These are phyloP conservation scores for Strobilomyces dryophilus DNA, from an alignment of 768 basidiomycete genomes.

Conservation along the genomic window DNA sequence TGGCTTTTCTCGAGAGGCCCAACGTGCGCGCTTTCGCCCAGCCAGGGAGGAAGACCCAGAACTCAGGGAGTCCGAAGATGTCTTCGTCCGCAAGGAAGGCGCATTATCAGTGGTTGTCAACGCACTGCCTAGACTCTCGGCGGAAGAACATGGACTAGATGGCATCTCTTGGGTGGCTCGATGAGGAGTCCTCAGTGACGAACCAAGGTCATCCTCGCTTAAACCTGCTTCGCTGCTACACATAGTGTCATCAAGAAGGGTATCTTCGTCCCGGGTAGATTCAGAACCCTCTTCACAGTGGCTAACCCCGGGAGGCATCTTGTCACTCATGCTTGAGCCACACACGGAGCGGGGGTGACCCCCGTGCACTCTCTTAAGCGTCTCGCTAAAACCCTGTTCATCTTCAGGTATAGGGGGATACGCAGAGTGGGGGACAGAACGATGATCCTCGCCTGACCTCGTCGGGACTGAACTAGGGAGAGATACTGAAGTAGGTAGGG, in stretches of 20 bases:
- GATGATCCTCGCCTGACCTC: slow-evolving; percentile 1
- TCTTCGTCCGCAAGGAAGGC: slow-evolving; percentile 36
- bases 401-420: slow-evolving; percentile 39
- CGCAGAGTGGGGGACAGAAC: slow-evolving; percentile 7
- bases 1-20: slow-evolving; percentile 4
- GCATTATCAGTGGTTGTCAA: slow-evolving; percentile 38
- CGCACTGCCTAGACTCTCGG: slow-evolving; percentile 27
- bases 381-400: slow-evolving; percentile 61
- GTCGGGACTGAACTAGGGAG: slow-evolving; percentile 23
- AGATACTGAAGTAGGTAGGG: slow-evolving; percentile 39
- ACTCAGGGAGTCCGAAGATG: slow-evolving; percentile 41
- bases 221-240: slow-evolving; percentile 24
- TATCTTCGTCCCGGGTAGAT: slow-evolving; percentile 15
- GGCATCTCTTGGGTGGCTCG: slow-evolving; percentile 22
- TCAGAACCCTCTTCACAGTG: slow-evolving; percentile 1
- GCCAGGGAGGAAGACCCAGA: slow-evolving; percentile 36
- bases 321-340: slow-evolving; percentile 56
- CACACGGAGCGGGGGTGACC: slow-evolving; percentile 54
- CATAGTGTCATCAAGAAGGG: slow-evolving; percentile 23
- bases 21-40: slow-evolving; percentile 39
- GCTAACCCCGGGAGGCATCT: slow-evolving; percentile 38
- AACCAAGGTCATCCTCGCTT: slow-evolving; percentile 55
- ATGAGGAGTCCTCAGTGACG: slow-evolving; percentile 63
- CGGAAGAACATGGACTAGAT: slow-evolving; percentile 23
- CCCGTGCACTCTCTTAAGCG: slow-evolving; percentile 66